These are phyloP conservation scores for Planoprotostelium fungivorum DNA, from an alignment of 78 protist genomes.

Conservation along the genomic window DNA sequence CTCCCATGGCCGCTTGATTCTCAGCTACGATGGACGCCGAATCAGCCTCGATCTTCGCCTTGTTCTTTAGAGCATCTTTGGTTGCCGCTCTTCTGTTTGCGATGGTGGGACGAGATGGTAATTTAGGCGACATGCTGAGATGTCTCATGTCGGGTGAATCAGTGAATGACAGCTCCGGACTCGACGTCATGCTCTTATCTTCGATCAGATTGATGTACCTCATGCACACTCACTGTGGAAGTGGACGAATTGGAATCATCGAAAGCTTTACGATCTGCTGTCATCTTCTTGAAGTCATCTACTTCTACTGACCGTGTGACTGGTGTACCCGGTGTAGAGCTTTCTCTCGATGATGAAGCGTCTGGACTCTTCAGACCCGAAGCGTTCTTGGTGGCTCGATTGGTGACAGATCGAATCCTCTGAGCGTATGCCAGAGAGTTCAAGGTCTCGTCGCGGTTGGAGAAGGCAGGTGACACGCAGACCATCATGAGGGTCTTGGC, in stretches of 20 bases:
- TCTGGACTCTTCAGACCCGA: neutral
- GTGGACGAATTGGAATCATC: too few species aligned
- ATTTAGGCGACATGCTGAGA: neutral
- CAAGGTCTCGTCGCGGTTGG: conserved; percentile 50
- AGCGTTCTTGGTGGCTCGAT: neutral
- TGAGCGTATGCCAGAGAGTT: conserved; percentile 21
- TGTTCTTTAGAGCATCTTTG: neutral
- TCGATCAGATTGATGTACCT: too few species aligned
- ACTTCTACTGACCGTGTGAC: too few species aligned
- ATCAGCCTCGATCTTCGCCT: neutral
- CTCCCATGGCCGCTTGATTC: neutral
- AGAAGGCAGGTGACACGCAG: conserved; percentile 34
- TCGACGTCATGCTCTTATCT: too few species aligned
- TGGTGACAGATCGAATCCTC: neutral
- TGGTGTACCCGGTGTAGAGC: too few species aligned
- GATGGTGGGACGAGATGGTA: neutral
- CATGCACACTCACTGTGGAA: too few species aligned
- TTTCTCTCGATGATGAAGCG: too few species aligned
- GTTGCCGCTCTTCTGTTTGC: neutral
- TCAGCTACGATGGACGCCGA: neutral
- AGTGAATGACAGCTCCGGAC: too few species aligned
- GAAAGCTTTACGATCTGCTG: too few species aligned
- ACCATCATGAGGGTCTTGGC: conserved; percentile 68
- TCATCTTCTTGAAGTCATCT: too few species aligned
- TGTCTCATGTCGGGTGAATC: too few species aligned